phyloP scores from a whole-genome alignment of 179 eudicot genomes.

The Actinidia chinensis region DNA sequence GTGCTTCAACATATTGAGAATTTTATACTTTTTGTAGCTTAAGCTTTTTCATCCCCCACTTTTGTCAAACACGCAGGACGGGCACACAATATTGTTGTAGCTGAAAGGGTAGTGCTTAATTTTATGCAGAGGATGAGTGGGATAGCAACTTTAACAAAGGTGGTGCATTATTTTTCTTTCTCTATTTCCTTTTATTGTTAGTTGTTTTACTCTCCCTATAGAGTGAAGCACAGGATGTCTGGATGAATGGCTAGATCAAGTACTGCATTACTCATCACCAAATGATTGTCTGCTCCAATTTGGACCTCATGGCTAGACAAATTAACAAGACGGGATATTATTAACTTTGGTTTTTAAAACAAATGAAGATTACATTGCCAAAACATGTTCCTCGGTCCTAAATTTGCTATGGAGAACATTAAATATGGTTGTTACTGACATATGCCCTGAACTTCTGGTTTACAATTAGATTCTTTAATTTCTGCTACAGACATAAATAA shows the following conservation, averaged over 20 bases:
- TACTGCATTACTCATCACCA: background rate
- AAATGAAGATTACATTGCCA: background rate
- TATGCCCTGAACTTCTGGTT: background rate
- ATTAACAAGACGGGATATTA: background rate
- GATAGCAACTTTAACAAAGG: conserved; percentile 94
- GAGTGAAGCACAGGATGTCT: background rate
- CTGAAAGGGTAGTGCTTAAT: conserved; percentile 91
- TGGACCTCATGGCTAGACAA: conserved; percentile 6
- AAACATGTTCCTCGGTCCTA: background rate
- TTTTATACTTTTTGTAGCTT: background rate
- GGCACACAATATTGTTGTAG: conserved; percentile 81
- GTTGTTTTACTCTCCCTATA: background rate
- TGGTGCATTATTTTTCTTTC: conserved; percentile 20
- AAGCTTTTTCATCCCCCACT: background rate
- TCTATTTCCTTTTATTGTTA: background rate
- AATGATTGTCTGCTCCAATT: background rate
- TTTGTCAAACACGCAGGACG: conserved; percentile 49
- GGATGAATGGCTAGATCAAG: background rate
- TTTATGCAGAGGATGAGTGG: conserved; percentile 99
- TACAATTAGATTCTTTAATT: background rate
- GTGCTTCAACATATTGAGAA: background rate
- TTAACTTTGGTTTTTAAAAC: background rate
- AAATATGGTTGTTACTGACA: background rate
- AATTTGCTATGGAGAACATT: background rate
- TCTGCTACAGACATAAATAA: background rate